Evolutionary conservation across 2,329 filamentous ascomycete species (phyloP).

Genomic region (Dactylellina drechsleri): DNA sequence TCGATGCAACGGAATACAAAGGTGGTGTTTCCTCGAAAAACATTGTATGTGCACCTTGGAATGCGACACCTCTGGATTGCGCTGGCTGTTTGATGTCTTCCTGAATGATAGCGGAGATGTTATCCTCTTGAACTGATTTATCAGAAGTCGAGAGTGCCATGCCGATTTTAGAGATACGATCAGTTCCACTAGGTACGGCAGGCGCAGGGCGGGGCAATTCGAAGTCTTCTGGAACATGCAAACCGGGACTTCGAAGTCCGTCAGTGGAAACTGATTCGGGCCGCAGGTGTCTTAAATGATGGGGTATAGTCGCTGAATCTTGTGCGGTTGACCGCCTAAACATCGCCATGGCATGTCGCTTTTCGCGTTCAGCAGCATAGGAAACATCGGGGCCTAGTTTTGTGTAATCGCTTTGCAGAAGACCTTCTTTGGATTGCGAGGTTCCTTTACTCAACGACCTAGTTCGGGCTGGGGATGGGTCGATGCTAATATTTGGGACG

Average conservation of each 20-base stretch:
- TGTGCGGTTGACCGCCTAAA: constrained; percentile 49
- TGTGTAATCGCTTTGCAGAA: constrained; percentile 37
- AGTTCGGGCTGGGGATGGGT: constrained; percentile 38
- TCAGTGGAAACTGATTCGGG: constrained; percentile 52
- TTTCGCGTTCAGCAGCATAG: constrained; percentile 43
- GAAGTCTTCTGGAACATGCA: constrained; percentile 30
- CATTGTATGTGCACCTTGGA: constrained; percentile 31
- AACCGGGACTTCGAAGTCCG: constrained; percentile 23
- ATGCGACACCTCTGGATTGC: constrained; percentile 8
- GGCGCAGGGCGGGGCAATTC: constrained; percentile 20
- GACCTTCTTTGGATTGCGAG: constrained; percentile 49
- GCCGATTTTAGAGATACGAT: constrained; percentile 52
- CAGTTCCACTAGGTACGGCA: constrained; percentile 1
- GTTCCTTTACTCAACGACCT: constrained; percentile 51
- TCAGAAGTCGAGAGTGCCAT: constrained; percentile 52
- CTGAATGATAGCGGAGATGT: constrained; percentile 43
- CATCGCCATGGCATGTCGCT: constrained; percentile 43
- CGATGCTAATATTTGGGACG: constrained; percentile 47
- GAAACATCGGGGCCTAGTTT: constrained; percentile 20
- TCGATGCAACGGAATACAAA: constrained; percentile 31
- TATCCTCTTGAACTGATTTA: constrained; percentile 51
- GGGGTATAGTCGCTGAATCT: constrained; percentile 48
- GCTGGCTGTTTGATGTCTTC: constrained; percentile 21
- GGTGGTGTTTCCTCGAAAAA: constrained; percentile 53
- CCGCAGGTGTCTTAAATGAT: constrained; percentile 45